A percentile compares a stretch with the other conserved stretches of the same genome.
phyloP scores from a whole-genome alignment of 2,329 filamentous ascomycete species.

The Ascochyta rabiei region DNA sequence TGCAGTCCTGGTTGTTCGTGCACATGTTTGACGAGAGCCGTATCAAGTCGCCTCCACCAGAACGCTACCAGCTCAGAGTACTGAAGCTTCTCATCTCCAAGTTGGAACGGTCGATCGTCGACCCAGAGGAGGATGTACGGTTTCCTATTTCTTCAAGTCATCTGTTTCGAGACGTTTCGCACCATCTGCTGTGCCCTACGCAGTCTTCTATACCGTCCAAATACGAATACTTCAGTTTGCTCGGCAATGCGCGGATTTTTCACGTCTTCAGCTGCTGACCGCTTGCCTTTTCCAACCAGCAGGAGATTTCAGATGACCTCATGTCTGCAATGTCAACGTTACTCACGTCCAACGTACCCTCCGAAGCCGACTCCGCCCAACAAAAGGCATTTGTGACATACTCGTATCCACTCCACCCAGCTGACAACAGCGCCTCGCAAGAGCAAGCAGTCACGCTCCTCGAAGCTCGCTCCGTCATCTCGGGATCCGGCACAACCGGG shows the following conservation, averaged over 20 bases:
- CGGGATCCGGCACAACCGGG: slow-evolving; percentile 74
- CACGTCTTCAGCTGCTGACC: slow-evolving; percentile 28
- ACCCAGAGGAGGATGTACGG: slow-evolving; percentile 89
- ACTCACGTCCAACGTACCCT: slow-evolving; percentile 67
- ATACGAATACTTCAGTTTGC: background rate
- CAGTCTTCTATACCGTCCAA: background rate
- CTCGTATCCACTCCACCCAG: slow-evolving; percentile 41
- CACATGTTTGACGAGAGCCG: slow-evolving; percentile 68
- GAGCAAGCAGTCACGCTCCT: slow-evolving; percentile 64
- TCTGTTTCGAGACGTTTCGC: slow-evolving; percentile 1
- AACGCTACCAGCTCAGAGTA: slow-evolving; percentile 71
- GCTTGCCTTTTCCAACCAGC: slow-evolving; percentile 28
- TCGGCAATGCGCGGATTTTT: background rate
- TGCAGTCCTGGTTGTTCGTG: slow-evolving; percentile 71
- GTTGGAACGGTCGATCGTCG: slow-evolving; percentile 75
- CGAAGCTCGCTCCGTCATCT: slow-evolving; percentile 72
- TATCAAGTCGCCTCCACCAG: slow-evolving; percentile 65
- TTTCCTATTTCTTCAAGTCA: slow-evolving; percentile 32
- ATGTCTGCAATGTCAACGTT: slow-evolving; percentile 71
- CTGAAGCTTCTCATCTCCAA: slow-evolving; percentile 73
- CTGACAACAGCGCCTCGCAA: slow-evolving; percentile 22
- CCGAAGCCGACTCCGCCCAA: slow-evolving; percentile 70
- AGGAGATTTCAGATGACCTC: slow-evolving; percentile 86
- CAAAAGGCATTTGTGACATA: slow-evolving; percentile 80
- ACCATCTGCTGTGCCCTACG: background rate